Base-by-base conservation (phyloP, 805 yeast species). In the Maudiozyma bulderi region DNA sequence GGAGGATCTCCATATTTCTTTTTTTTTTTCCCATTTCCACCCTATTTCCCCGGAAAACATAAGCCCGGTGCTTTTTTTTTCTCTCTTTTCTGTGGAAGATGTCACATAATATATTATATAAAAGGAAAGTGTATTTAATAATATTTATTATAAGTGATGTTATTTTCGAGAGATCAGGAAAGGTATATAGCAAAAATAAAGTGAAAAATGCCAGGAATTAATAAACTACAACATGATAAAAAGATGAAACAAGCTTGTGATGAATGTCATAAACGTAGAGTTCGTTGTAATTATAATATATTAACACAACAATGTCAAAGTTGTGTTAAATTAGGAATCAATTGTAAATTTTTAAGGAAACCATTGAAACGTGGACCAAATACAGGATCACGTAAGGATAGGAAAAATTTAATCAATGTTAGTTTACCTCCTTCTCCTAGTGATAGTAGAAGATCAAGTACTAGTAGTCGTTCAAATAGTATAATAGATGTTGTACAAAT, bases 231-330 rank as follows among this genome's bases (percentile, higher is more conserved):
- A 7, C 30, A 39, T 8, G 30, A 20, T n/a, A 53, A 40, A 10
- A 84, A 84, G 60, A 86, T 82, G 0, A 82, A 88, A 1, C 65
- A 90, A 47, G 91, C 91, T 1, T 85, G 93, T 62, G 93, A 85
- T 61, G 80, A 81, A 45, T 84, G 93, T 62, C 73, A 91, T 32
- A 71, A 84, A 40, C 82, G 84, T 62, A 82, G 85, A 60, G 74
- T 84, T 20, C 72, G 77, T 47, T 85, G 93, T 65, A 79, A 83
- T 59, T 87, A 84, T 20, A 73, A 74, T 15, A 66, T 69, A 5
- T n/a, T 35, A 7, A 31, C 28, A 1, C 32, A 44, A 0, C 38
- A 44, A 13, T 85, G 93, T 61, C 65, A 80, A 11, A 81, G 77
- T 54, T 85, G 93, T 62, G 57, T 66, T 10, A 80, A 77, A 58